These are phyloP conservation scores for Aspergillus puulaauensis DNA, from an alignment of 2,329 filamentous ascomycete genomes.

Conservation along the genomic window DNA sequence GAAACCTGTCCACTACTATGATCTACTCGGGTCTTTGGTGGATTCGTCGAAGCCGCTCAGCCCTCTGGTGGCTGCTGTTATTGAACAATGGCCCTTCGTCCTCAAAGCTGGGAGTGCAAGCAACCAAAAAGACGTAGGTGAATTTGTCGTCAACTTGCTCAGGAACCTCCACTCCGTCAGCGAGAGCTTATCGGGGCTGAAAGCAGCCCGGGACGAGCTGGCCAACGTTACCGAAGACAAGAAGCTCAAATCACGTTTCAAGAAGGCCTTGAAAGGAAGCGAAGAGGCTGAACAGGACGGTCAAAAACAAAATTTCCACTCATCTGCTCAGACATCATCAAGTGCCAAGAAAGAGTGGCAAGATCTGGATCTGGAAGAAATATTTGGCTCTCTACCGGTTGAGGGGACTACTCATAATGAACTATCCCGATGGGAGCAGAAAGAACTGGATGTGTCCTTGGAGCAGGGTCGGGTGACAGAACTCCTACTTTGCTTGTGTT, in stretches of 20 bases:
- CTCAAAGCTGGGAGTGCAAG: constrained; percentile 51
- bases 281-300: constrained; percentile 17
- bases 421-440: constrained; percentile 66
- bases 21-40: constrained; percentile 44
- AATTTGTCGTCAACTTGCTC: constrained; percentile 61
- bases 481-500: constrained; percentile 74
- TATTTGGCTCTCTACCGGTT: constrained; percentile 52
- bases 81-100: constrained; percentile 76
- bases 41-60: constrained; percentile 51
- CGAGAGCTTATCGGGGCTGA: constrained; percentile 51
- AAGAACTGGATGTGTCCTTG: constrained; percentile 74
- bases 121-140: constrained; percentile 50
- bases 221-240: constrained; percentile 39
- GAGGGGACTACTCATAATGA: constrained; percentile 44
- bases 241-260: constrained; percentile 40
- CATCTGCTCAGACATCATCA: constrained; percentile 15
- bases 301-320: constrained; percentile 11
- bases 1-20: constrained; percentile 78
- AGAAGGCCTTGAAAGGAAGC: constrained; percentile 26
- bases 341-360: constrained; percentile 11
- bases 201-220: constrained; percentile 47
- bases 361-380: constrained; percentile 50
- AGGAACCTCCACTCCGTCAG: constrained; percentile 54
- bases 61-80: constrained; percentile 66
- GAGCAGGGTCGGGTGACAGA: constrained; percentile 72